Conservation (phyloP, 2,329 filamentous ascomycete species). For the Clarireedia homoeocarpa region DNA sequence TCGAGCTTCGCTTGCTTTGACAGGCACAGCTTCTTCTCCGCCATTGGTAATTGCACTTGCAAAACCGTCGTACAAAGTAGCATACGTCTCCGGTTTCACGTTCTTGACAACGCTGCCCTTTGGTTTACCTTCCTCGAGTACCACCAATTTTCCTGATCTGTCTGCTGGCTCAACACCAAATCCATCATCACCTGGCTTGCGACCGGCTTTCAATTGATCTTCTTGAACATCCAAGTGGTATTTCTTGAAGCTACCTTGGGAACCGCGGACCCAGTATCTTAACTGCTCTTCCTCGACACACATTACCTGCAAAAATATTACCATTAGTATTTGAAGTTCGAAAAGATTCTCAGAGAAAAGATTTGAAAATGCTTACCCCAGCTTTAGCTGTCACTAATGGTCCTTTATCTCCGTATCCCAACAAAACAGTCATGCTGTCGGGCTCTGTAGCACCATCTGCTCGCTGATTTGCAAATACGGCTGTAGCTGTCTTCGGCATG, state of each 20-base stretch:
- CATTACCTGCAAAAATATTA: slow-evolving; percentile 36
- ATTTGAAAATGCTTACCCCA: slow-evolving; percentile 31
- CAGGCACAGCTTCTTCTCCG: slow-evolving; percentile 45
- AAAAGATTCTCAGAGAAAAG: background rate
- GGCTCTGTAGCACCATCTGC: slow-evolving; percentile 42
- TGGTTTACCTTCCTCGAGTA: slow-evolving; percentile 41
- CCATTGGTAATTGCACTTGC: slow-evolving; percentile 39
- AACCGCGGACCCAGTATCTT: slow-evolving; percentile 70
- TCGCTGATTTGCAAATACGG: slow-evolving; percentile 59
- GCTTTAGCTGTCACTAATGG: slow-evolving; percentile 63
- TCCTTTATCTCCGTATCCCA: slow-evolving; percentile 53
- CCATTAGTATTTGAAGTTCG: background rate
- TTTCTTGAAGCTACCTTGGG: slow-evolving; percentile 70
- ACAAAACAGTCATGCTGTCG: slow-evolving; percentile 53
- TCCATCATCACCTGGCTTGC: slow-evolving; percentile 49
- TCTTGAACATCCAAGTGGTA: slow-evolving; percentile 65
- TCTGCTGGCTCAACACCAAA: slow-evolving; percentile 58
- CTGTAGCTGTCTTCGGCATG: slow-evolving; percentile 58
- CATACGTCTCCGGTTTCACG: slow-evolving; percentile 59
- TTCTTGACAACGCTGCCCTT: slow-evolving; percentile 44
- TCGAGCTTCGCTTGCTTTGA: slow-evolving; percentile 43
- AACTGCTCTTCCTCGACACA: slow-evolving; percentile 63
- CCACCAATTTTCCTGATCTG: slow-evolving; percentile 50
- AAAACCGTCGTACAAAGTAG: slow-evolving; percentile 54
- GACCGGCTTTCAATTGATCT: slow-evolving; percentile 59